Evolutionary conservation across 148 eudicot species (phyloP).

Genomic region (Heliamphora exappendiculata): DNA sequence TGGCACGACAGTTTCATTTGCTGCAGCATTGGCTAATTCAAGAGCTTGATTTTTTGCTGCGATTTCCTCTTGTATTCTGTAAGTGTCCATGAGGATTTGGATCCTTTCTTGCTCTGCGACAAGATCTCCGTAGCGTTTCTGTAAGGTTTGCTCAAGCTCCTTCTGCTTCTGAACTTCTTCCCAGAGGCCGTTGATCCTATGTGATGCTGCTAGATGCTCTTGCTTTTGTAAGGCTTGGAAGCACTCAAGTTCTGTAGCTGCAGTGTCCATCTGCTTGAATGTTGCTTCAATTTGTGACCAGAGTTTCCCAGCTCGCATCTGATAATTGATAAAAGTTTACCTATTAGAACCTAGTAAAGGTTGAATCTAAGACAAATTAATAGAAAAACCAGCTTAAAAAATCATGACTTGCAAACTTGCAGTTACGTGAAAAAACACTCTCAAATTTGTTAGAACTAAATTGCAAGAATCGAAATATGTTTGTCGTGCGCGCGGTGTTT

Average conservation of each 20-base stretch:
- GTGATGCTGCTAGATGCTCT: conserved; percentile 75
- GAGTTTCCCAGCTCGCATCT: conserved; percentile 73
- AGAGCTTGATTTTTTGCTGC: conserved; percentile 38
- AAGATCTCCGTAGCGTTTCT: conserved; percentile 73
- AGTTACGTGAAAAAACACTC: not conserved
- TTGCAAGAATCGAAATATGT: not conserved
- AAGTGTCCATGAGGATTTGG: conserved; percentile 38
- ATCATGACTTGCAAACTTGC: not conserved
- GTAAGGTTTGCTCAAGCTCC: conserved; percentile 72
- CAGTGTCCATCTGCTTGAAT: conserved; percentile 89
- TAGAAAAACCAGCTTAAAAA: not conserved
- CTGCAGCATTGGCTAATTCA: conserved; percentile 31
- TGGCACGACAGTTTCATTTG: conserved; percentile 14
- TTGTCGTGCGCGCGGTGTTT: not conserved
- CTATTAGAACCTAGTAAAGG: conserved; percentile 12
- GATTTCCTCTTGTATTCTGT: conserved; percentile 43
- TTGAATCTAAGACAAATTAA: not conserved
- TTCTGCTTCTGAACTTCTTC: conserved; percentile 97
- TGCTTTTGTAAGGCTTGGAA: conserved; percentile 83
- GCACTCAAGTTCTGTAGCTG: conserved; percentile 89
- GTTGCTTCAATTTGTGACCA: conserved; percentile 83
- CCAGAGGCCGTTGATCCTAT: conserved; percentile 78
- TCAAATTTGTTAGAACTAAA: not conserved
- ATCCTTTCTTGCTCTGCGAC: conserved; percentile 48
- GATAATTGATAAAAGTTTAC: conserved; percentile 15